Evolutionary conservation across 2,329 filamentous ascomycete genomes (phyloP).

Genomic region (Lasiodiplodia sp.): DNA sequence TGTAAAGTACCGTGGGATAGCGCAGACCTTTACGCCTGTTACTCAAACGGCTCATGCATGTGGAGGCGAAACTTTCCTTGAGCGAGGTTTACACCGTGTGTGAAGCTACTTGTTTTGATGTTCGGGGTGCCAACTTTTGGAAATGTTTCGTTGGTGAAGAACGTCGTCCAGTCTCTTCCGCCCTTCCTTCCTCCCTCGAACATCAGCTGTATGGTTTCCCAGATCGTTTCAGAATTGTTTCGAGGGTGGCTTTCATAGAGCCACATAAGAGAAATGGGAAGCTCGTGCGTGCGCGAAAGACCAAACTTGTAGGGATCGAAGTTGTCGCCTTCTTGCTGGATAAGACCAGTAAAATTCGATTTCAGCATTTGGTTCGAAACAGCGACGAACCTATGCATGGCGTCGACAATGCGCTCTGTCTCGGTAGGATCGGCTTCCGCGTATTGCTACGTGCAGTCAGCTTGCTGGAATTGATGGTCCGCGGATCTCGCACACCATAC

Average conservation of each 20-base stretch:
- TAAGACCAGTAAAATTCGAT: conserved; percentile 60
- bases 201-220: conserved; percentile 53
- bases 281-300: conserved; percentile 44
- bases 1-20: conserved; percentile 41
- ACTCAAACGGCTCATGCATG: too few relatives aligned
- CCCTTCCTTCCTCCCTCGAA: conserved; percentile 38
- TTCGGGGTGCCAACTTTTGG: conserved; percentile 27
- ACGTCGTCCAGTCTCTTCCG: conserved; percentile 44
- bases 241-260: conserved; percentile 47
- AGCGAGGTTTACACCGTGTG: conserved; percentile 55
- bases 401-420: conserved; percentile 54
- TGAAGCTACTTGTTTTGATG: conserved; percentile 38
- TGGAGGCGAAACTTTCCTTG: conserved; percentile 43
- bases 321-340: conserved; percentile 53
- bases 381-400: conserved; percentile 59
- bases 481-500: conserved; percentile 30
- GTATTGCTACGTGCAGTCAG: conserved; percentile 39
- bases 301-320: conserved; percentile 26
- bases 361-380: conserved; percentile 64
- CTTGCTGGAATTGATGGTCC: too few relatives aligned
- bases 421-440: conserved; percentile 57
- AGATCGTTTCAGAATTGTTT: conserved; percentile 36
- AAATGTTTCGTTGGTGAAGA: conserved; percentile 45
- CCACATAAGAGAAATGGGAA: conserved; percentile 58
- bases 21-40: neutral